These are phyloP conservation scores for Melampsora larici-populina DNA, from an alignment of 1,284 basidiomycete species.

Conservation along the genomic window DNA sequence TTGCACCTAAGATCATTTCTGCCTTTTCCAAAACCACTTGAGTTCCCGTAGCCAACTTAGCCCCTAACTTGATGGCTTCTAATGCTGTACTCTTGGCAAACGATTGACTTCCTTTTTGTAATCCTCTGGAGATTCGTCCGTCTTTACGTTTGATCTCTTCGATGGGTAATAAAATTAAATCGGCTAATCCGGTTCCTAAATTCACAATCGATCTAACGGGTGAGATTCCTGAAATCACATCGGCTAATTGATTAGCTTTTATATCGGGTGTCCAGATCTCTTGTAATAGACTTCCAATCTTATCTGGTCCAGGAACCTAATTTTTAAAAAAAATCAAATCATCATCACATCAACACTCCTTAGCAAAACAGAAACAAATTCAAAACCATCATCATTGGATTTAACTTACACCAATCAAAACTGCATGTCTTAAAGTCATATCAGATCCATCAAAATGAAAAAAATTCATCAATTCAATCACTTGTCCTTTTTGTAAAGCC, in stretches of 20 bases:
- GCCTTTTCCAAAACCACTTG: constrained; percentile 95
- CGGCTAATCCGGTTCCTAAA: constrained; percentile 91
- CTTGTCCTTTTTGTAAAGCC: constrained; percentile 83
- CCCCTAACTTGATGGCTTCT: constrained; percentile 92
- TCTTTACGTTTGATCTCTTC: constrained; percentile 93
- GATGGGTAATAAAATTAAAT: constrained; percentile 89
- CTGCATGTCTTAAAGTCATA: constrained; percentile 92
- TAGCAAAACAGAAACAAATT: neutral
- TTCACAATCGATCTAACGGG: constrained; percentile 94
- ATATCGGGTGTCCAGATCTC: constrained; percentile 99
- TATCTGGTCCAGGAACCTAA: constrained; percentile 72
- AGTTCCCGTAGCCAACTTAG: constrained; percentile 88
- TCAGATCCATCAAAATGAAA: constrained; percentile 99
- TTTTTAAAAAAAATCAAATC: neutral
- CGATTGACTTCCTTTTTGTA: constrained; percentile 88
- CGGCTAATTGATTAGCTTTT: constrained; percentile 93
- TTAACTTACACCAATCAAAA: constrained; percentile 64
- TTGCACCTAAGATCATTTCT: constrained; percentile 80
- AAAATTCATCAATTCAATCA: constrained; percentile 98
- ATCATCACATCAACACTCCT: neutral
- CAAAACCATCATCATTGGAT: neutral
- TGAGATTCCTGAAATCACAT: constrained; percentile 93
- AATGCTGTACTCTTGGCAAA: constrained; percentile 90
- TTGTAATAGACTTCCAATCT: constrained; percentile 82
- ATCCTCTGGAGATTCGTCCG: constrained; percentile 80